Evolutionary conservation across 768 basidiomycete species (phyloP).

Genomic region (Trametes cubensis): DNA sequence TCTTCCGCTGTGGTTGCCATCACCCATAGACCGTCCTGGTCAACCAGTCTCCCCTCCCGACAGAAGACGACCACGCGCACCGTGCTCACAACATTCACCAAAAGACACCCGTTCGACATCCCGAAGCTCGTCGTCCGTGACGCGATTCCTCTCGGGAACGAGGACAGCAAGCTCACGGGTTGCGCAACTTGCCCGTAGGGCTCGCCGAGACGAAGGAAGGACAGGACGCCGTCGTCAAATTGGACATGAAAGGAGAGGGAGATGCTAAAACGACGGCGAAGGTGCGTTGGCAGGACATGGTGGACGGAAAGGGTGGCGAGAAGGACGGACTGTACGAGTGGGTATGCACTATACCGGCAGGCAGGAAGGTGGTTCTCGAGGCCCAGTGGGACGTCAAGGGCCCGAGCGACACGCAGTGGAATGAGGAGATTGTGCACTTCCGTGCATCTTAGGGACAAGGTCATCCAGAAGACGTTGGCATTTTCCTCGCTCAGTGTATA

Average conservation of each 20-base stretch:
- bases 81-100: slow-evolving; percentile 43
- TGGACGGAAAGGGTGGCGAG: slow-evolving; percentile 50
- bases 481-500: neutral
- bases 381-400: slow-evolving; percentile 58
- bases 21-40: too few relatives aligned
- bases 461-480: neutral
- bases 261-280: slow-evolving; percentile 33
- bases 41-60: slow-evolving; percentile 46
- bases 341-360: slow-evolving; percentile 47
- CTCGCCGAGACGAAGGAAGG: slow-evolving; percentile 51
- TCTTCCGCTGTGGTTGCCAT: too few relatives aligned
- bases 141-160: slow-evolving; percentile 42
- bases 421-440: slow-evolving; percentile 18
- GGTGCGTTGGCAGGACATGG: slow-evolving; percentile 41
- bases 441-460: neutral
- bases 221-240: slow-evolving; percentile 40
- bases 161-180: slow-evolving; percentile 44
- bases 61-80: slow-evolving; percentile 48
- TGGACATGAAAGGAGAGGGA: slow-evolving; percentile 28
- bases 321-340: slow-evolving; percentile 63
- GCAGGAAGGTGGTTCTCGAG: slow-evolving; percentile 47
- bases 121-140: slow-evolving; percentile 50
- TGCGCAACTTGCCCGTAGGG: slow-evolving; percentile 50
- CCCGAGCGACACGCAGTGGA: slow-evolving; percentile 36
- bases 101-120: slow-evolving; percentile 51